These are phyloP conservation scores for Ceratobasidium sp. DNA, from an alignment of 1,284 basidiomycete genomes.

Conservation along the genomic window DNA sequence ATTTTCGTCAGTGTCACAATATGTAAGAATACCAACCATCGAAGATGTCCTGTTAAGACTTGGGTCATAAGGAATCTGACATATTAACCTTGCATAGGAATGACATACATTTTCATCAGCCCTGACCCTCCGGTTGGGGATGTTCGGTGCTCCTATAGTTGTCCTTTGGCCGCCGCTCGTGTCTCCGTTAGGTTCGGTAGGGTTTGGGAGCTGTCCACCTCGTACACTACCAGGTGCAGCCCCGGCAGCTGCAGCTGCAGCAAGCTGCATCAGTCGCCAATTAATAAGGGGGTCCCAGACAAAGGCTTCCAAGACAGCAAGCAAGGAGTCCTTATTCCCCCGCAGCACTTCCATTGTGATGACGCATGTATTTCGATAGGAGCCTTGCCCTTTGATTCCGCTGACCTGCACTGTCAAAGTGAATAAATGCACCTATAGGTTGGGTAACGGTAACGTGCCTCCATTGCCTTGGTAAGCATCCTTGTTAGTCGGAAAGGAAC, in stretches of 20 bases:
- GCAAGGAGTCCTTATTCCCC: slow-evolving; percentile 97
- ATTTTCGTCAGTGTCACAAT: not conserved
- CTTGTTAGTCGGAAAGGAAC: slow-evolving; percentile 98
- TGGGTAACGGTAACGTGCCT: slow-evolving; percentile 64
- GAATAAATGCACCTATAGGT: not conserved
- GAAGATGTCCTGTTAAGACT: slow-evolving; percentile 12
- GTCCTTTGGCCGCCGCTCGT: slow-evolving; percentile 21
- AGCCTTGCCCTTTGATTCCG: slow-evolving; percentile 87
- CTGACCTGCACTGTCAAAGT: slow-evolving; percentile 77
- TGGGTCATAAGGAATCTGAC: not conserved
- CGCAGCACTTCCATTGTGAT: slow-evolving; percentile 97
- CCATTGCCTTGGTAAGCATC: slow-evolving; percentile 99
- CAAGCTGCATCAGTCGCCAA: slow-evolving; percentile 80
- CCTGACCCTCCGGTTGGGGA: slow-evolving; percentile 72
- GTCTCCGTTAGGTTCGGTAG: slow-evolving; percentile 9
- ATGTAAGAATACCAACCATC: slow-evolving; percentile 3
- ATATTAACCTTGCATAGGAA: not conserved
- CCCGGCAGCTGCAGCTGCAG: slow-evolving; percentile 10
- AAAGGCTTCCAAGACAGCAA: slow-evolving; percentile 98
- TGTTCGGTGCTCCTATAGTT: slow-evolving; percentile 16
- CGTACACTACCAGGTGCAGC: not conserved
- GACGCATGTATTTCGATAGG: slow-evolving; percentile 95
- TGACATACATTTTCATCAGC: slow-evolving; percentile 55
- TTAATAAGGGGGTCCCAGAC: slow-evolving; percentile 91
- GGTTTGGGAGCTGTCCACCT: slow-evolving; percentile 6